Conservation (phyloP, 2,329 filamentous ascomycete species). For the Trichothecium roseum region DNA sequence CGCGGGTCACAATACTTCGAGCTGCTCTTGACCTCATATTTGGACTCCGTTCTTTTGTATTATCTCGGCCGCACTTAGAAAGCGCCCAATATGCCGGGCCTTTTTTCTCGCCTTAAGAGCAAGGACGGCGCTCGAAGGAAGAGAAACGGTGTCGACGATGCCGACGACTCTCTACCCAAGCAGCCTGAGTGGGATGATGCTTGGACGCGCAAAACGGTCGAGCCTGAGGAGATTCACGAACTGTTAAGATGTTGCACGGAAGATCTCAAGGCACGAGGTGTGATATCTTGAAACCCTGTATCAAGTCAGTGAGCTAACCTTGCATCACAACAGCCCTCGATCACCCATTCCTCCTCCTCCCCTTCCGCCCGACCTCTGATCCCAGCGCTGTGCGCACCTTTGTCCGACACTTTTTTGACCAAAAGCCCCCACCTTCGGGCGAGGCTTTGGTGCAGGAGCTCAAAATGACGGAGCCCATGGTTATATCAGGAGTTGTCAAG, state of each 20-base stretch:
- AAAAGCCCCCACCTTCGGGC: slow-evolving; percentile 52
- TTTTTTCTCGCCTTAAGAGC: slow-evolving; percentile 60
- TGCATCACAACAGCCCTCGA: slow-evolving; percentile 55
- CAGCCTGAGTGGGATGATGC: slow-evolving; percentile 83
- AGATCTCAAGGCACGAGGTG: slow-evolving; percentile 93
- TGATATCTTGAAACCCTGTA: slow-evolving; percentile 15
- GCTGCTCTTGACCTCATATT: too few species aligned
- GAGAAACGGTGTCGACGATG: slow-evolving; percentile 48
- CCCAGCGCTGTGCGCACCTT: slow-evolving; percentile 87
- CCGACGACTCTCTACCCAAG: slow-evolving; percentile 40
- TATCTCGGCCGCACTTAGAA: slow-evolving; percentile 1
- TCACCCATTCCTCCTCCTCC: slow-evolving; percentile 83
- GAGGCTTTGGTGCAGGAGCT: slow-evolving; percentile 73
- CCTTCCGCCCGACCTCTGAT: slow-evolving; percentile 88
- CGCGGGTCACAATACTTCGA: too few species aligned
- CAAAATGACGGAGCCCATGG: slow-evolving; percentile 87
- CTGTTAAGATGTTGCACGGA: slow-evolving; percentile 74
- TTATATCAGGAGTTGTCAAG: slow-evolving; percentile 86
- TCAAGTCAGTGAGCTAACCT: slow-evolving; percentile 9
- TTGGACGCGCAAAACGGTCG: slow-evolving; percentile 72
- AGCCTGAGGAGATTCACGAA: slow-evolving; percentile 85
- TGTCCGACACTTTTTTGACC: slow-evolving; percentile 83
- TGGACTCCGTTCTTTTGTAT: too few species aligned
- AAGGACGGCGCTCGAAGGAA: slow-evolving; percentile 63
- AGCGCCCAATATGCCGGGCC: slow-evolving; percentile 37